A percentile compares a stretch with the other conserved stretches of the same genome.
These are phyloP conservation scores for Dillenia turbinata DNA, from an alignment of 164 flowering plant genomes.

Conservation along the genomic window DNA sequence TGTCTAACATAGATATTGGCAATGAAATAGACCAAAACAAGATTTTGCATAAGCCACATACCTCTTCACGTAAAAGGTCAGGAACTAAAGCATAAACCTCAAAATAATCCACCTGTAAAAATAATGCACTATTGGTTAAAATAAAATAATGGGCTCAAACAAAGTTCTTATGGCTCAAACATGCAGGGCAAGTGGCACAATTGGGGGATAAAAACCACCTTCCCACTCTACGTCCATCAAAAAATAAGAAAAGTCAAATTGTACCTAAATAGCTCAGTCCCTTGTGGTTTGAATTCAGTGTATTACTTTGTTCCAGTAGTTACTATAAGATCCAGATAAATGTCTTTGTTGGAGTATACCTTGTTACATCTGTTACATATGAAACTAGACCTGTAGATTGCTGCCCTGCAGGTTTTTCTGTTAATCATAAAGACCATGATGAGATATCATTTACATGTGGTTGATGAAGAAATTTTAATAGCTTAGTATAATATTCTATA, in stretches of 20 bases:
- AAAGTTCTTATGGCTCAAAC: too few species aligned
- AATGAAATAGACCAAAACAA: too few species aligned
- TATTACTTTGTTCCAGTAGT: conserved; percentile 72
- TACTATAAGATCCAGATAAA: conserved; percentile 74
- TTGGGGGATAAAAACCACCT: too few species aligned
- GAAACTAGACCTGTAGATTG: conserved; percentile 91
- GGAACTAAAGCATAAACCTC: too few species aligned
- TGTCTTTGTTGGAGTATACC: conserved; percentile 80
- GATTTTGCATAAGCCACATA: too few species aligned
- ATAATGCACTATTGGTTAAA: too few species aligned
- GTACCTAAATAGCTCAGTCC: conserved; percentile 88
- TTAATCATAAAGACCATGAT: too few species aligned
- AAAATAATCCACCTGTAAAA: too few species aligned
- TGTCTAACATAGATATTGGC: too few species aligned
- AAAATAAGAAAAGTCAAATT: background rate
- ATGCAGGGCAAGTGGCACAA: too few species aligned
- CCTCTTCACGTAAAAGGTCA: too few species aligned
- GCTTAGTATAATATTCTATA: background rate
- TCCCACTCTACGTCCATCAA: background rate
- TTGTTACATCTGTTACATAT: conserved; percentile 71
- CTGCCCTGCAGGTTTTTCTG: conserved; percentile 44
- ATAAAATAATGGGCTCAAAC: too few species aligned
- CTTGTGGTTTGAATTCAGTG: conserved; percentile 51
- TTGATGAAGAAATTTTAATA: background rate
- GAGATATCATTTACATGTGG: background rate